Conservation (phyloP, 345 rosid species). For the Dovyalis caffra region DNA sequence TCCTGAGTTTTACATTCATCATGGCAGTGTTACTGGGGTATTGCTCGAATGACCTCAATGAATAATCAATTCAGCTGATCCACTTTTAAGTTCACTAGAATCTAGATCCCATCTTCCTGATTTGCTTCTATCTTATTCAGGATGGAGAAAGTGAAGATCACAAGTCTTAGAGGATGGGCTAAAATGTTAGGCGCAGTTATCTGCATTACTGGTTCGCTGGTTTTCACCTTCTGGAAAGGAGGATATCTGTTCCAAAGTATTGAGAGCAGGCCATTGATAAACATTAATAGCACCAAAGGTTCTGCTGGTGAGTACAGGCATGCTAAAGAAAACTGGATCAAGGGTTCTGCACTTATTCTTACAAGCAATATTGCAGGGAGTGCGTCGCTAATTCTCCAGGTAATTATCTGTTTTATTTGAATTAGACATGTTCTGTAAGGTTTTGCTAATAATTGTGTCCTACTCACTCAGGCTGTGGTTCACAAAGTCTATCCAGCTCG, state of each 20-base stretch:
- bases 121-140: conserved; percentile 14
- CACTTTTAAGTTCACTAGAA: neutral
- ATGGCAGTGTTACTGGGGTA: conserved; percentile 42
- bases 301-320: no score
- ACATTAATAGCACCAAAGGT: conserved; percentile 36
- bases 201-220: conserved; percentile 38
- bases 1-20: conserved; percentile 43
- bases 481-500: no score
- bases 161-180: conserved; percentile 29
- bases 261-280: conserved; percentile 33
- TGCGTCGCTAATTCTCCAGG: conserved; percentile 44
- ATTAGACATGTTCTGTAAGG: no score
- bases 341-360: no score
- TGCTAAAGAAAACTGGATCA: no score
- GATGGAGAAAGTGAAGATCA: conserved; percentile 43
- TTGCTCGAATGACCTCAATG: neutral
- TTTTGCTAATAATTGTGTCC: neutral
- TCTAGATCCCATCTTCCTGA: neutral
- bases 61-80: no score
- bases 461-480: no score
- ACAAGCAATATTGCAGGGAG: conserved; percentile 46
- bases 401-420: neutral
- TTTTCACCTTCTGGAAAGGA: conserved; percentile 51
- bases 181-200: conserved; percentile 35
- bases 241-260: conserved; percentile 32